Base-by-base conservation (phyloP, 805 yeast species). In the Suhomyces prunicola region DNA sequence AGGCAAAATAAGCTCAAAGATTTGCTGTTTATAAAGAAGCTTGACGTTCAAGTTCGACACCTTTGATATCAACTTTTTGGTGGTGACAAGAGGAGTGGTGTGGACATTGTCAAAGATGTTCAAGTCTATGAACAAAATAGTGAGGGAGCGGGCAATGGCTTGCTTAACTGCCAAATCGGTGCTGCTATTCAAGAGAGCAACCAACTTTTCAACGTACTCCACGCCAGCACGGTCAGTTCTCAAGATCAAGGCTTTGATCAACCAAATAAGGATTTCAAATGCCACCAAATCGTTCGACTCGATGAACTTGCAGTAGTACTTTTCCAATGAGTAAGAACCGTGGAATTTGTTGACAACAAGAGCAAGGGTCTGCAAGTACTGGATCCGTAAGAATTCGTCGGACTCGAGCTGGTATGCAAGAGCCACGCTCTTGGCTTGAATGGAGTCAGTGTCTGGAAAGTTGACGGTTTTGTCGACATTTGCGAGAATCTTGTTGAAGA, bases 1-100 rank as follows among this genome's bases (percentile, higher is more conserved):
- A 0, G 88, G 87, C 5, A 90, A 75, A 1, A 84, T 71, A 7
- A 76, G 70, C 54, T 83, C 82, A 64, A 90, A 90, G 24, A 89
- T 77, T 57, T 85, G 85, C 63, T 94, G 99, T 64, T 90, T 90
- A 76, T 87, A 90, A 23, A 94, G 74, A 45, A 81, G 67, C 54
- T 88, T 80, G 17, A 87, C 80, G 54, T 85, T 82, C 51, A 87
- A 76, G 56, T 83, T 83, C 56, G 66, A 66, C 1, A 79, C 80
- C n/a, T 72, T 72, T 26, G 77, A 77, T 6, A 72, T 77, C 39
- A 62, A 66, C 58, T 64, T 76, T 13, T 57, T 56, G 40, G 61
- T 59, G 31, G 60, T 62, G n/a, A 55, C 54, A 7, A 44, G 51
- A 22, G 53, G 51, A n/a, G 62, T 53, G 23, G 49, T 46, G 6